Evolutionary conservation across 495 filamentous ascomycete genomes (phyloP), one percentile per base, ranked within the genome.

Genomic region (Podospora pseudocomata): DNA sequence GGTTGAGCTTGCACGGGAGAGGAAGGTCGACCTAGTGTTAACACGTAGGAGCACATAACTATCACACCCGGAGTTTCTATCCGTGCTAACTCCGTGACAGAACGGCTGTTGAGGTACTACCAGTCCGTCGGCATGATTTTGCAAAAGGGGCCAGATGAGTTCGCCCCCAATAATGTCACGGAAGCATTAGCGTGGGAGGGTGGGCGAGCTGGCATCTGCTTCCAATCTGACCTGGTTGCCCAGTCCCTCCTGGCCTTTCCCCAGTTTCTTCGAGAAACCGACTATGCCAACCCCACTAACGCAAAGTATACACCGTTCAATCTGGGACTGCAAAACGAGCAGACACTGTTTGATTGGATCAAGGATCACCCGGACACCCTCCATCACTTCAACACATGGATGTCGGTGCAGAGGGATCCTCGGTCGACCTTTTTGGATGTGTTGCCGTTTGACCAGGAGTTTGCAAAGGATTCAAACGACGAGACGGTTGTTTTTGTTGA

Each of bases 401-500:
- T 60, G 57, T 26, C 27, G 3, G n/a, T 60, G 18, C 16, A 23
- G n/a, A 23, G 23, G 11, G 57, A 60, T 23, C 19, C 11, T 1
- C 19, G 27, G 57, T 58, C 57, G 1, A 54, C 57, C 57, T 67
- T 61, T 30, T 6, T 32, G 4, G 30, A 44, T 5, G 65, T 30
- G 7, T 62, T 67, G 27, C 65, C 57, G 2, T 62, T 67, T 16
- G 65, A 61, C 15, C 20, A 67, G 34, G 58, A 67, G 30, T 13
- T 67, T 4, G 30, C 39, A 5, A 23, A 4, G 9, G 57, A 19
- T 60, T 15, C 57, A 0, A 19, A 26, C 4, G n/a, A 23, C 11
- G 4, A 13, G 30, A 32, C 30, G 30, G 26, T 26, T 18, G 6
- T 60, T 2, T 26, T 60, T 18, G 57, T 60, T 23, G 58, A 54